Percentiles rank a stretch among this genome's conserved stretches.
Conservation (phyloP, 768 basidiomycete genomes). For the Agaricus subrufescens region DNA sequence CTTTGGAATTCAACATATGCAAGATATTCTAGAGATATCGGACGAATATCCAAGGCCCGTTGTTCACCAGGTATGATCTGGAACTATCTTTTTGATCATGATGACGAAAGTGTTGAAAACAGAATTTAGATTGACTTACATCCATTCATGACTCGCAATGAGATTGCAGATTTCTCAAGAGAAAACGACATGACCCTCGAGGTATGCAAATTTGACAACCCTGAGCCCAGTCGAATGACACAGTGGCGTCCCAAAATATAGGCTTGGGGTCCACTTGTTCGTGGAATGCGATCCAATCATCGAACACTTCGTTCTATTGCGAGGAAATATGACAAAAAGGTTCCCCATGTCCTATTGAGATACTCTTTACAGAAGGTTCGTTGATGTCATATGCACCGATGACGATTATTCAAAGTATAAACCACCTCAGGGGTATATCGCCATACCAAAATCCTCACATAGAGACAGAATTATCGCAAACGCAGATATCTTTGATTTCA, state of each 20-base stretch:
- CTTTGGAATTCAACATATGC: slow-evolving; percentile 55
- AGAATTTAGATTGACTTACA: slow-evolving; percentile 45
- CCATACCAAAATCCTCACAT: slow-evolving; percentile 61
- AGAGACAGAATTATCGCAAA: slow-evolving; percentile 50
- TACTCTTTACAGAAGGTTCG: slow-evolving; percentile 74
- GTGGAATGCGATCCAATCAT: slow-evolving; percentile 62
- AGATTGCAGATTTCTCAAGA: slow-evolving; percentile 57
- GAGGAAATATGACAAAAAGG: slow-evolving; percentile 49
- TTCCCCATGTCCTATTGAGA: slow-evolving; percentile 62
- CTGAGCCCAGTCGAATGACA: slow-evolving; percentile 6
- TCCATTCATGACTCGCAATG: slow-evolving; percentile 65
- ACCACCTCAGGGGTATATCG: slow-evolving; percentile 44
- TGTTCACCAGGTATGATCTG: slow-evolving; percentile 51
- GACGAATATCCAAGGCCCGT: slow-evolving; percentile 42
- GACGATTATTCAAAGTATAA: background rate
- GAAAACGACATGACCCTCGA: slow-evolving; percentile 57
- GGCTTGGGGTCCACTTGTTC: slow-evolving; percentile 74
- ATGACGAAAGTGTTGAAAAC: background rate
- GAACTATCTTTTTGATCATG: background rate
- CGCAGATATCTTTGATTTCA: slow-evolving; percentile 59
- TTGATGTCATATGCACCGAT: background rate
- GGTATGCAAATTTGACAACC: slow-evolving; percentile 29
- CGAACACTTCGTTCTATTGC: slow-evolving; percentile 43
- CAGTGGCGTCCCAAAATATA: slow-evolving; percentile 17
- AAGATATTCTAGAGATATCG: slow-evolving; percentile 38